Evolutionary conservation across 2,329 filamentous ascomycete species (phyloP).

Genomic region (Torrubiella hemipterigena): DNA sequence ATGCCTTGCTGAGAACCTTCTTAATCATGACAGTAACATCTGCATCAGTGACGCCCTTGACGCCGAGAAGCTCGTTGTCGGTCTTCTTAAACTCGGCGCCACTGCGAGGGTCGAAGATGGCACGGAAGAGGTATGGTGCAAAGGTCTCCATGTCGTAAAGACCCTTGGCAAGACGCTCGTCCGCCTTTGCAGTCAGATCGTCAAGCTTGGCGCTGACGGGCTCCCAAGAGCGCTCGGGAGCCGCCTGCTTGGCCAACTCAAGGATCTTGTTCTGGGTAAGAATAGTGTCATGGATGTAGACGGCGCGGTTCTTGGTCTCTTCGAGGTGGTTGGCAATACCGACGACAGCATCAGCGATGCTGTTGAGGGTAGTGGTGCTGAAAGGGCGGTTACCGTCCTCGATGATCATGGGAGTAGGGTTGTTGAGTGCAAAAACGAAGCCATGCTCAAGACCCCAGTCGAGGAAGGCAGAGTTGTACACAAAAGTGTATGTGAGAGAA

Average conservation of each 20-base stretch:
- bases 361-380: conserved; percentile 30
- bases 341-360: conserved; percentile 32
- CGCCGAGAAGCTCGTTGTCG: conserved; percentile 32
- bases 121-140: conserved; percentile 17
- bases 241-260: conserved; percentile 7
- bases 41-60: conserved; percentile 26
- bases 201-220: conserved; percentile 22
- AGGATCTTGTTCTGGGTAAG: conserved; percentile 39
- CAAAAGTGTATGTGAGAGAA: conserved; percentile 11
- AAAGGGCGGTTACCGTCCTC: conserved; percentile 34
- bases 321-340: conserved; percentile 30
- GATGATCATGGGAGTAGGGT: conserved; percentile 20
- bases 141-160: conserved; percentile 17
- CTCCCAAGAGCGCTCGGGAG: conserved; percentile 4
- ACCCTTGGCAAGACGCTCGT: conserved; percentile 18
- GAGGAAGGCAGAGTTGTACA: conserved; percentile 20
- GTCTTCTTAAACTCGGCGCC: conserved; percentile 20
- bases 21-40: conserved; percentile 22
- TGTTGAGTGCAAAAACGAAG: conserved; percentile 15
- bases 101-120: conserved; percentile 19
- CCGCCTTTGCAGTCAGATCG: conserved; percentile 14
- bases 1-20: conserved; percentile 6
- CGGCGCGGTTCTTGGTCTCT: conserved; percentile 36
- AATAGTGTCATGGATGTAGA: conserved; percentile 37
- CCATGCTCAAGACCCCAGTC: conserved; percentile 8